Percentiles rank a stretch among this genome's conserved stretches.
phyloP scores from a whole-genome alignment of 129 eudicot genomes.

The Heracleum sosnowskyi region DNA sequence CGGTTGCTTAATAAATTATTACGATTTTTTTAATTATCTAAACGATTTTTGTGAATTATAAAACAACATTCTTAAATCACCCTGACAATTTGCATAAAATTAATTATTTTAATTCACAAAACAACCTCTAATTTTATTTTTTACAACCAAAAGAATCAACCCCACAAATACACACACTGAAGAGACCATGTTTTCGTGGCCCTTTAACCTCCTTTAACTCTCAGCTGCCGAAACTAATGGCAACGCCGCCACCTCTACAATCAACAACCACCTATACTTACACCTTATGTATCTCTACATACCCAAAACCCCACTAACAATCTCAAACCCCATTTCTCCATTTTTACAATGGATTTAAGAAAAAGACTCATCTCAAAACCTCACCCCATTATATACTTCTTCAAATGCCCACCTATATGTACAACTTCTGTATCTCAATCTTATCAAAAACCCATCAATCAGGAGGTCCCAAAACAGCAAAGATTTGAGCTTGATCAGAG shows the following conservation, averaged over 20 bases:
- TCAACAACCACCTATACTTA: not conserved
- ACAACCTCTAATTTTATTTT: too few species aligned
- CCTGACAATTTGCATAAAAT: too few species aligned
- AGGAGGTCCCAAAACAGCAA: constrained; percentile 17
- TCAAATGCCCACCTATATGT: constrained; percentile 34
- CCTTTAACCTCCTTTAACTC: constrained; percentile 1
- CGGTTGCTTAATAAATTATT: too few species aligned
- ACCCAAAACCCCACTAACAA: constrained; percentile 5
- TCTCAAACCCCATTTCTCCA: not conserved
- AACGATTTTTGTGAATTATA: too few species aligned
- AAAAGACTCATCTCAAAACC: constrained; percentile 36
- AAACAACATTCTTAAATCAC: too few species aligned
- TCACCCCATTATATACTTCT: constrained; percentile 11
- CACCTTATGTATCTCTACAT: constrained; percentile 4
- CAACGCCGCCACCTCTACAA: constrained; percentile 16
- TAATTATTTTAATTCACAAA: too few species aligned
- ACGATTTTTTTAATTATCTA: too few species aligned
- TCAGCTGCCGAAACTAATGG: constrained; percentile 23
- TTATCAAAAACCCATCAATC: constrained; percentile 13
- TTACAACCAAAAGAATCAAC: too few species aligned
- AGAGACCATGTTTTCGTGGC: constrained; percentile 11
- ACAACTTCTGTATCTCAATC: constrained; percentile 22
- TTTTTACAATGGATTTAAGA: constrained; percentile 37
- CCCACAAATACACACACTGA: not conserved
- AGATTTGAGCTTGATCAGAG: constrained; percentile 17